Conservation (phyloP, 2,329 filamentous ascomycete genomes). For the Diaporthe longicolla region DNA sequence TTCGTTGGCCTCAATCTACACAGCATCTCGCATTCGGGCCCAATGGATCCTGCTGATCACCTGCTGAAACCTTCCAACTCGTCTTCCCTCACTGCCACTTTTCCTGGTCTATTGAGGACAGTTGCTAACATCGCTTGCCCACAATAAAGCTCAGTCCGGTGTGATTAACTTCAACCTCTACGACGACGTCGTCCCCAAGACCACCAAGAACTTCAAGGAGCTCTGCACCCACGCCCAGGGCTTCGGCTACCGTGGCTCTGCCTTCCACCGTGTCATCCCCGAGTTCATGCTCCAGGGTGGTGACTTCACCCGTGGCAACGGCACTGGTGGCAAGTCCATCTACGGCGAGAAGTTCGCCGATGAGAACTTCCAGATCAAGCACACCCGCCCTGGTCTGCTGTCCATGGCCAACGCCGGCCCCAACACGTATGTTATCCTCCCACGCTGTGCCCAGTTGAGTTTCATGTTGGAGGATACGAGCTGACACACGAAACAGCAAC, state of each 20-base stretch:
- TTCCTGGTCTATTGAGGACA: background rate
- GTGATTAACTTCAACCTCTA: conserved; percentile 93
- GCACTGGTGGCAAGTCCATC: conserved; percentile 93
- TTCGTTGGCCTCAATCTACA: background rate
- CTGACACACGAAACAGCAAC: conserved; percentile 74
- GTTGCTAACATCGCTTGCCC: conserved; percentile 16
- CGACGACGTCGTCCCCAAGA: conserved; percentile 90
- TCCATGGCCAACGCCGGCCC: conserved; percentile 97
- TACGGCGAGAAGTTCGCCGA: conserved; percentile 95
- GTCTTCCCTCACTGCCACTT: conserved; percentile 8
- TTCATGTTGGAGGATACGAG: no score
- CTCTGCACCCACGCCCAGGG: conserved; percentile 87
- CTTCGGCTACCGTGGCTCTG: conserved; percentile 85
- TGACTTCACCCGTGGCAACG: conserved; percentile 94
- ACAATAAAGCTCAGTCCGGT: conserved; percentile 75
- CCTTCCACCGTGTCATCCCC: conserved; percentile 94
- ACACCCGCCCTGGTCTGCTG: conserved; percentile 82
- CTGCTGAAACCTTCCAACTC: conserved; percentile 27
- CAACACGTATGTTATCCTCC: conserved; percentile 78
- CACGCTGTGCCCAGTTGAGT: no score
- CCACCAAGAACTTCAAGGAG: conserved; percentile 85
- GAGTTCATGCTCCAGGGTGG: conserved; percentile 97
- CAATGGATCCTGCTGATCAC: background rate
- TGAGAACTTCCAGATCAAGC: conserved; percentile 88
- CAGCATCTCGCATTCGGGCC: conserved; percentile 11